These are phyloP conservation scores for Penicillium taxi DNA, from an alignment of 495 filamentous ascomycete genomes.

Conservation along the genomic window DNA sequence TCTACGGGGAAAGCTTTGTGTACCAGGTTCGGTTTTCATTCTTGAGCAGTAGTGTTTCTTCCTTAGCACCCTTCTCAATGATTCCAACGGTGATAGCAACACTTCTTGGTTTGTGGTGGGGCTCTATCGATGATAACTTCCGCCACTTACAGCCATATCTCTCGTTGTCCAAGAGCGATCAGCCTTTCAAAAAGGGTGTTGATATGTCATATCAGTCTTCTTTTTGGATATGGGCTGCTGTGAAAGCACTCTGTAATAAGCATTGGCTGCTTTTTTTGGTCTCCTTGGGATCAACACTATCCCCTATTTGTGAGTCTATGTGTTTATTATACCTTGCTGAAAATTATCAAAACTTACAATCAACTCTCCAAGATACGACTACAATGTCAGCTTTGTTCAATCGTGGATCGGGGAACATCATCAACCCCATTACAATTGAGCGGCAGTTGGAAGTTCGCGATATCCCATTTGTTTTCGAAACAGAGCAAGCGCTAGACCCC, in stretches of 20 bases:
- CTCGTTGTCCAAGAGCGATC: constrained; percentile 17
- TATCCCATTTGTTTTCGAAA: constrained; percentile 11
- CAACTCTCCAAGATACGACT: constrained; percentile 22
- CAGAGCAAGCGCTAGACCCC: constrained; percentile 3
- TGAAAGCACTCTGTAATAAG: constrained; percentile 20
- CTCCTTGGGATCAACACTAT: constrained; percentile 19
- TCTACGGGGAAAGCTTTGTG: constrained; percentile 30
- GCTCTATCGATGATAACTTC: constrained; percentile 26
- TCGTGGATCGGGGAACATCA: constrained; percentile 8
- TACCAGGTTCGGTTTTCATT: constrained; percentile 22
- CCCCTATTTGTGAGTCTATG: constrained; percentile 27
- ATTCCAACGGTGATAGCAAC: constrained; percentile 25
- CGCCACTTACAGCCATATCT: constrained; percentile 29
- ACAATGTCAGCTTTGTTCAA: constrained; percentile 32
- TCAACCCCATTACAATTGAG: constrained; percentile 6
- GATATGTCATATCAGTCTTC: constrained; percentile 26
- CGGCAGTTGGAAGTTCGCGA: constrained; percentile 12
- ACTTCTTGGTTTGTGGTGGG: constrained; percentile 32
- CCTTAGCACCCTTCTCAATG: constrained; percentile 26
- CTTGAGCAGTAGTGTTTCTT: constrained; percentile 10
- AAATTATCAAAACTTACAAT: not conserved
- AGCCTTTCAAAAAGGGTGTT: constrained; percentile 7
- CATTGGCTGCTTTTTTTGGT: constrained; percentile 28
- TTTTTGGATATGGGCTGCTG: constrained; percentile 21
- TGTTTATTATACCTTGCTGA: not conserved